These are phyloP conservation scores for Rhododendron williamsianum DNA, from an alignment of 148 eudicot genomes.

Conservation along the genomic window DNA sequence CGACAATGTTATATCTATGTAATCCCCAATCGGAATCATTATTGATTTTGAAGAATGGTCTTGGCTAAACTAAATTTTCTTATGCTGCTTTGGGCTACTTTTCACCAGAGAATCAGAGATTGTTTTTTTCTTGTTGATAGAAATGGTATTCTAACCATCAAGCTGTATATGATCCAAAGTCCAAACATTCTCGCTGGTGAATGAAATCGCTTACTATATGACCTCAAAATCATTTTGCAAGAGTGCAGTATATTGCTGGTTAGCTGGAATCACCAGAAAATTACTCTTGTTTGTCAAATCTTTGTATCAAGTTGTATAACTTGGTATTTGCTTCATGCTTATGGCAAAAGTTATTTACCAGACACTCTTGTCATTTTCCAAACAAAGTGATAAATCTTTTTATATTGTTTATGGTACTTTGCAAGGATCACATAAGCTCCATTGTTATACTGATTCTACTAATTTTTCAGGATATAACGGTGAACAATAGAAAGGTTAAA, in stretches of 20 bases:
- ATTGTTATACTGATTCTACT: background rate
- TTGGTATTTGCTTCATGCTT: background rate
- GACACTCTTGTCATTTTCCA: background rate
- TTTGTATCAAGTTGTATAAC: background rate
- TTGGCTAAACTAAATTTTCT: background rate
- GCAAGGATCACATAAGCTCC: background rate
- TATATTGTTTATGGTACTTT: background rate
- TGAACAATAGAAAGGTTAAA: conserved; percentile 73
- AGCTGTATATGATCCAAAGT: background rate
- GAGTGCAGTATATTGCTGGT: background rate
- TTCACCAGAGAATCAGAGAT: background rate
- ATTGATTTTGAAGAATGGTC: background rate
- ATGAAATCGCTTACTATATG: background rate
- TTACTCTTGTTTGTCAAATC: background rate
- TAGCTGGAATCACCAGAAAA: background rate
- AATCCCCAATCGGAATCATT: too few relatives aligned
- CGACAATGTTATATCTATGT: background rate
- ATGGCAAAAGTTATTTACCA: background rate
- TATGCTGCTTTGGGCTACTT: background rate
- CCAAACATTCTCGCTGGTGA: background rate
- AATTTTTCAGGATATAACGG: conserved; percentile 64
- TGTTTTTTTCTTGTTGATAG: background rate
- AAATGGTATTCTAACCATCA: background rate
- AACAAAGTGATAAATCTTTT: background rate
- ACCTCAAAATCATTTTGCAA: background rate